These are phyloP conservation scores for Cryphonectria japonica DNA, from an alignment of 2,329 filamentous ascomycete genomes.

Conservation along the genomic window DNA sequence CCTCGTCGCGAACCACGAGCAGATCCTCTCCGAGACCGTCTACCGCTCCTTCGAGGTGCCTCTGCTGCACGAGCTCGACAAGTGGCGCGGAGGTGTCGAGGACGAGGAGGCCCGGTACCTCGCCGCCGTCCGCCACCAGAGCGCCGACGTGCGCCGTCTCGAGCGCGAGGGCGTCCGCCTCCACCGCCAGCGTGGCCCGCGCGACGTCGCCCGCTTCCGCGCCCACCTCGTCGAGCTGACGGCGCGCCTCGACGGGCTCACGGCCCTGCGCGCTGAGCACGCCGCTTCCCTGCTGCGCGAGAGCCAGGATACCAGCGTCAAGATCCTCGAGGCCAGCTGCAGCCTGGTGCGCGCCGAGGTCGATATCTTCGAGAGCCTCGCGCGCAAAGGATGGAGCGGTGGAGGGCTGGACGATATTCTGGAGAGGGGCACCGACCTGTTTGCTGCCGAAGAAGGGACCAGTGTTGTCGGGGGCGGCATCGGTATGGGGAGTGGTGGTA, in stretches of 20 bases:
- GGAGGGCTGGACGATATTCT: constrained; percentile 69
- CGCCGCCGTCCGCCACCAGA: constrained; percentile 57
- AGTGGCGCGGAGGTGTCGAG: constrained; percentile 65
- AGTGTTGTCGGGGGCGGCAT: constrained; percentile 38
- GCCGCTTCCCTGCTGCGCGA: constrained; percentile 63
- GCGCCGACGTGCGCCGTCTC: constrained; percentile 63
- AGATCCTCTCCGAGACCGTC: constrained; percentile 70
- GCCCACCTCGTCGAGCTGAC: constrained; percentile 68
- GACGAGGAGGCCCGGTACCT: constrained; percentile 67
- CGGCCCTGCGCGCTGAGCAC: constrained; percentile 62
- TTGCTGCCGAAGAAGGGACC: constrained; percentile 42
- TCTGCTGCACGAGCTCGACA: constrained; percentile 69
- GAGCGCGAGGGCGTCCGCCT: constrained; percentile 69
- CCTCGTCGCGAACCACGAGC: constrained; percentile 70
- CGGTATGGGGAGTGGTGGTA: constrained; percentile 38
- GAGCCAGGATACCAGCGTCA: constrained; percentile 65
- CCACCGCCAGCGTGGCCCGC: constrained; percentile 58
- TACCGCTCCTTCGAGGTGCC: constrained; percentile 71
- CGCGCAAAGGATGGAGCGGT: constrained; percentile 69
- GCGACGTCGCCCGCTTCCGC: constrained; percentile 65
- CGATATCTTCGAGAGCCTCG: constrained; percentile 70
- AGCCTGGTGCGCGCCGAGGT: constrained; percentile 70
- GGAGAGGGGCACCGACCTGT: constrained; percentile 66
- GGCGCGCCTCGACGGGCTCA: constrained; percentile 64
- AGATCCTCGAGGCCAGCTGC: constrained; percentile 67